A percentile compares a stretch with the other conserved stretches of the same genome.
These are phyloP conservation scores for Termitomyces heimii DNA, from an alignment of 768 basidiomycete species.

Conservation along the genomic window DNA sequence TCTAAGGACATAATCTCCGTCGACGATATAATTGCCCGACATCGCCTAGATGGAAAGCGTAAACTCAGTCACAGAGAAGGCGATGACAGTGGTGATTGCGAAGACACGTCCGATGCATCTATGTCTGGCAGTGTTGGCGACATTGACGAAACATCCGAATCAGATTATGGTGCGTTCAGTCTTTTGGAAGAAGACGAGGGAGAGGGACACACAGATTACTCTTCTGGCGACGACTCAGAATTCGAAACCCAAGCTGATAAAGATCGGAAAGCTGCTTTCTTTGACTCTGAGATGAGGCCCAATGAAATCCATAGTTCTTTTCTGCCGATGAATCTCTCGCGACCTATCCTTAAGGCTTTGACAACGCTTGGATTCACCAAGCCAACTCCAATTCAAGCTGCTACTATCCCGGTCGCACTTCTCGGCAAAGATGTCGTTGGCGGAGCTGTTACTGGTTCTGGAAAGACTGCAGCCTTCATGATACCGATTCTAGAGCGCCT, in stretches of 20 bases:
- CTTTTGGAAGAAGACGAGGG: constrained; percentile 28
- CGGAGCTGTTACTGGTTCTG: constrained; percentile 93
- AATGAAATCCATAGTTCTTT: constrained; percentile 70
- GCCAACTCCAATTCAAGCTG: constrained; percentile 95
- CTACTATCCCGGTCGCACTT: constrained; percentile 90
- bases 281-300: constrained; percentile 52
- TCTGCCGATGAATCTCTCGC: constrained; percentile 90
- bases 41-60: constrained; percentile 56
- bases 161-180: constrained; percentile 19
- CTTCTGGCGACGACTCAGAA: constrained; percentile 32
- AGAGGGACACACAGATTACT: constrained; percentile 19
- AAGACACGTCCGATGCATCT: constrained; percentile 25
- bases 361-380: constrained; percentile 73
- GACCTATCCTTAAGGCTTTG: constrained; percentile 87
- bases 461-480: constrained; percentile 97
- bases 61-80: constrained; percentile 44
- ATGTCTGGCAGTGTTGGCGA: constrained; percentile 22
- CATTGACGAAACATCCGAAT: constrained; percentile 27
- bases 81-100: constrained; percentile 25
- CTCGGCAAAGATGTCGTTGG: constrained; percentile 96
- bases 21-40: constrained; percentile 85
- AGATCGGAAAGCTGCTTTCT: constrained; percentile 85
- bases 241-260: constrained; percentile 59
- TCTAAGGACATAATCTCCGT: constrained; percentile 74
- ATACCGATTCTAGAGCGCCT: constrained; percentile 93